Evolutionary conservation across 257 asterid species (phyloP).

Genomic region (Solanum sitiens): DNA sequence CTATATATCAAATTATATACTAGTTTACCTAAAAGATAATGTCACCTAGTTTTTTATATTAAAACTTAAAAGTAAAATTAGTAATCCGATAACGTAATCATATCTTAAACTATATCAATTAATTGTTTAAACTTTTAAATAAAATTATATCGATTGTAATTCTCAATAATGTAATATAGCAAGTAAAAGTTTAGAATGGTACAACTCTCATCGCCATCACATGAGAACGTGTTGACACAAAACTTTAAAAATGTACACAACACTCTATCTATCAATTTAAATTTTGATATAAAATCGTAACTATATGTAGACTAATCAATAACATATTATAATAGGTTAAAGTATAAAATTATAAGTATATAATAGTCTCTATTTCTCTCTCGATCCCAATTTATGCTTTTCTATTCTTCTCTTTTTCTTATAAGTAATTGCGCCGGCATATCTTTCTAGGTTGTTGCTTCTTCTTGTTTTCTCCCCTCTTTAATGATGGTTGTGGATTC

Average conservation of each 20-base stretch:
- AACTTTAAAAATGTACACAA: not conserved
- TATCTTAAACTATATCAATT: too few species aligned
- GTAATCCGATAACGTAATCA: not conserved
- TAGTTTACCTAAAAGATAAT: too few species aligned
- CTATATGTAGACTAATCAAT: not conserved
- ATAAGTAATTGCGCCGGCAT: not conserved
- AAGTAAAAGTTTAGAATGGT: not conserved
- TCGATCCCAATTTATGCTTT: not conserved
- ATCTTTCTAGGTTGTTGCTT: not conserved
- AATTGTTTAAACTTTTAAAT: not conserved
- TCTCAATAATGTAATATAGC: not conserved
- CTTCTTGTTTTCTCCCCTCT: not conserved
- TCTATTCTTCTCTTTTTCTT: not conserved
- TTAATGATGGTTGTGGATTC: not conserved
- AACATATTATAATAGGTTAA: not conserved
- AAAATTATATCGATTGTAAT: not conserved
- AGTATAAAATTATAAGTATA: not conserved
- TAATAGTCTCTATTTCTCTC: not conserved
- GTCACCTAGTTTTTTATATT: not conserved
- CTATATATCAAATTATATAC: not conserved
- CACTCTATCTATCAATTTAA: not conserved
- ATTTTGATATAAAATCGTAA: not conserved
- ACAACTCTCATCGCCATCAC: not conserved
- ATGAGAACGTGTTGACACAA: not conserved
- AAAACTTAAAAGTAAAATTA: too few species aligned